Evolutionary conservation across 1,284 basidiomycete species (phyloP), one percentile per base, ranked within the genome.

Genomic region (Leucoagaricus sp.): DNA sequence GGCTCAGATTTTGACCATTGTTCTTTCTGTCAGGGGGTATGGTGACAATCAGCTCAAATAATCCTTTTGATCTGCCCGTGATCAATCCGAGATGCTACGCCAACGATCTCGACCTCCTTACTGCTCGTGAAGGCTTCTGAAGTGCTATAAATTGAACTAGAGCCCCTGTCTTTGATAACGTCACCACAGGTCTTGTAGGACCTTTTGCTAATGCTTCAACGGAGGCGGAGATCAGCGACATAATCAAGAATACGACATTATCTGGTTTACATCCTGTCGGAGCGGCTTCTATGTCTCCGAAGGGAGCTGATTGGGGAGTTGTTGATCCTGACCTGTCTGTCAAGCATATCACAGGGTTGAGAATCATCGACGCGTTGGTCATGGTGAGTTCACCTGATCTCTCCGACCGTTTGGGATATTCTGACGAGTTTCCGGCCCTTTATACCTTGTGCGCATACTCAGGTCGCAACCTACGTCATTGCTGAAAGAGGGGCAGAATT

Each of bases 21-120:
- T n/a, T n/a, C n/a, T n/a, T n/a, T n/a, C n/a, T n/a, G n/a, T 10
- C 47, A 73, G 70, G 73, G 19, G 74, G 75, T 8, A 67, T 68
- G 9, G 59, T 75, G 17, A 67, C 56, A 1, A 59, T 76, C 8
- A 62, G 60, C 28, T 66, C 67, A 10, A 63, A 65, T 6, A 59
- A 71, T 57, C 71, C 72, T 0, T 74, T 75, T 58, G 65, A 60
- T 15, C 25, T 58, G 7, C 76, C 75, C 0, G 29, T 71, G 12
- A 73, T 78, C 48, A 63, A 76, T 58, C 69, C 71, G 0, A 64
- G 53, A 4, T 63, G 74, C 44, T 48, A 58, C 17, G 53, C 42
- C 6, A 26, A 50, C 19, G 38, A 34, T 5, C 55, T 58, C 29
- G 62, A 64, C 49, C 21, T 57, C 15, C 42, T 58, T 19, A 48